Percentiles rank a stretch among this genome's conserved stretches.
Conservation (phyloP, 2,329 filamentous ascomycete genomes). For the Myriosclerotinia scirpicola region DNA sequence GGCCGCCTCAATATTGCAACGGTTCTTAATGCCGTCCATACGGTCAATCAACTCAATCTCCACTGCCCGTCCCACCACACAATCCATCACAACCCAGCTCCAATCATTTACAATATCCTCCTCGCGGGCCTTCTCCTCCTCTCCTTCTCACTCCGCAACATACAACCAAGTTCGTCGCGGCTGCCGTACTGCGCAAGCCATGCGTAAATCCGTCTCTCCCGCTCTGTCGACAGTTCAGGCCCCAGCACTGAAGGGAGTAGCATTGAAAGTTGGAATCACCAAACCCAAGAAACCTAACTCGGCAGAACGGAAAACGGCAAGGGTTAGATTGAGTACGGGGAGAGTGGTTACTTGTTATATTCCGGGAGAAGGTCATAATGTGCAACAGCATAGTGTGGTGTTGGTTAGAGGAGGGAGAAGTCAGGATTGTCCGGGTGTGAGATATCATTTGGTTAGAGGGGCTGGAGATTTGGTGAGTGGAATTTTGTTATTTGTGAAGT, state of each 20-base stretch:
- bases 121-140: conserved; percentile 34
- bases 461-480: conserved; percentile 86
- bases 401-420: conserved; percentile 88
- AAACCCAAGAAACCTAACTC: conserved; percentile 99
- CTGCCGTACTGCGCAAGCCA: conserved; percentile 75
- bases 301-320: conserved; percentile 91
- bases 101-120: conserved; percentile 38
- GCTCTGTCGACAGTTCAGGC: conserved; percentile 68
- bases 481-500: not conserved
- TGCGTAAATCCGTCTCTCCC: conserved; percentile 84
- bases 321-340: conserved; percentile 84
- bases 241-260: conserved; percentile 92
- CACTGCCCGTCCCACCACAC: not conserved
- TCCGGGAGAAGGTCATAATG: conserved; percentile 96
- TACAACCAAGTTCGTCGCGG: conserved; percentile 45
- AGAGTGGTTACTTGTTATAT: conserved; percentile 91
- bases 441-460: conserved; percentile 89
- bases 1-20: conserved; percentile 7
- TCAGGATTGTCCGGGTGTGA: conserved; percentile 98
- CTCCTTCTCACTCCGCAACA: conserved; percentile 3
- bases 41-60: not conserved
- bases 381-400: conserved; percentile 98
- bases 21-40: conserved; percentile 9
- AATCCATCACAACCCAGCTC: conserved; percentile 29
- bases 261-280: conserved; percentile 87